Evolutionary conservation across 148 eudicot species (phyloP).

Genomic region (Amaranthus cruentus): DNA sequence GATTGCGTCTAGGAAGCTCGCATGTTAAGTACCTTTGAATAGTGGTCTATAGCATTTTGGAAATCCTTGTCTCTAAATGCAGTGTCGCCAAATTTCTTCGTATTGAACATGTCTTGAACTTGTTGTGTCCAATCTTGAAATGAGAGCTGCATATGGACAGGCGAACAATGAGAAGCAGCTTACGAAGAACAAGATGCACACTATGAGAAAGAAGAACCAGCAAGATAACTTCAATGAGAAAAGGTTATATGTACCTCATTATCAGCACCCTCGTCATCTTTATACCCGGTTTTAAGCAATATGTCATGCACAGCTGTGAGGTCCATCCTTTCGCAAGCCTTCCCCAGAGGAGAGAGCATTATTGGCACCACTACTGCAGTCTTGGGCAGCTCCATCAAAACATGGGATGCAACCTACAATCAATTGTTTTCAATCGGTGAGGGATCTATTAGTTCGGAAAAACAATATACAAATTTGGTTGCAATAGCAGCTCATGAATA

Average conservation of each 20-base stretch:
- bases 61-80: constrained; percentile 94
- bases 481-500: background rate
- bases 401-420: constrained; percentile 68
- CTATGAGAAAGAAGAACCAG: too few species aligned
- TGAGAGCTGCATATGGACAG: constrained; percentile 51
- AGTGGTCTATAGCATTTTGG: constrained; percentile 68
- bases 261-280: constrained; percentile 96
- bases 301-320: constrained; percentile 88
- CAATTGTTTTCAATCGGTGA: background rate
- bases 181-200: too few species aligned
- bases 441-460: background rate
- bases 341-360: constrained; percentile 86
- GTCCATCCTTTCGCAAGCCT: constrained; percentile 96
- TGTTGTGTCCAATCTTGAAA: constrained; percentile 99
- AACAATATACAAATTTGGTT: background rate
- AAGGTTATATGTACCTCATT: constrained; percentile 57
- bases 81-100: constrained; percentile 88
- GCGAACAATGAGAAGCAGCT: too few species aligned
- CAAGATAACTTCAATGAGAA: background rate
- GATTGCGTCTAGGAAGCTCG: background rate
- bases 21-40: constrained; percentile 58
- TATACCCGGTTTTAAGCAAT: constrained; percentile 90
- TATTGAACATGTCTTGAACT: constrained; percentile 95
- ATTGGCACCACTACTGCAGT: constrained; percentile 58
- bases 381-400: constrained; percentile 73